Percentiles rank a stretch among this genome's conserved stretches.
Evolutionary conservation across 129 eudicot genomes (phyloP).

Genomic region (Pulicaria dysenterica): DNA sequence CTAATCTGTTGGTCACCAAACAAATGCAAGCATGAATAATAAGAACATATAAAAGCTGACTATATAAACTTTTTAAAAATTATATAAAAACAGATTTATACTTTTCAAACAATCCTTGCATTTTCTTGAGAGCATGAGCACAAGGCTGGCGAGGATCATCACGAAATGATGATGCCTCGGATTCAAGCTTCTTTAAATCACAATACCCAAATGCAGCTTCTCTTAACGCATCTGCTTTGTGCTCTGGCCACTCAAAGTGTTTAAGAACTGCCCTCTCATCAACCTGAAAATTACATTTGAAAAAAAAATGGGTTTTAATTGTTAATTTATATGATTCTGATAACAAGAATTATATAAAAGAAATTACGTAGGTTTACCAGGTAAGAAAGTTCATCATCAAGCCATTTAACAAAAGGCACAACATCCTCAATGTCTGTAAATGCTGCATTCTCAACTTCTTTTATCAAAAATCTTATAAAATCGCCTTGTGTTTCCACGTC

Average conservation of each 20-base stretch:
- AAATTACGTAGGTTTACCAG: slow-evolving; percentile 47
- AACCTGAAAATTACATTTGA: slow-evolving; percentile 49
- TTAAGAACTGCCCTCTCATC: slow-evolving; percentile 98
- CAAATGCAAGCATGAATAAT: neutral
- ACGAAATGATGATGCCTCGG: slow-evolving; percentile 69
- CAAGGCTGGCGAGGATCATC: slow-evolving; percentile 82
- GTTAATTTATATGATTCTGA: neutral
- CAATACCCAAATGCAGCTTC: slow-evolving; percentile 96
- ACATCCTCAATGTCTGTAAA: slow-evolving; percentile 92
- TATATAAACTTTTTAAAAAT: neutral
- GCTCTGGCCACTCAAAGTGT: slow-evolving; percentile 96
- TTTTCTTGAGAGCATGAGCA: slow-evolving; percentile 80
- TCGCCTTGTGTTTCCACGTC: slow-evolving; percentile 98
- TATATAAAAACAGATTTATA: slow-evolving; percentile 27
- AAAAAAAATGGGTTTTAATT: neutral
- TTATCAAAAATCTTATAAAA: slow-evolving; percentile 83
- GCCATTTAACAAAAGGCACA: slow-evolving; percentile 97
- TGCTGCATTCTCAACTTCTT: slow-evolving; percentile 89
- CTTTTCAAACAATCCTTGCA: slow-evolving; percentile 95
- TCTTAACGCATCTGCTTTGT: slow-evolving; percentile 88
- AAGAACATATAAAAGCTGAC: neutral
- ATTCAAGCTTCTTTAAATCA: slow-evolving; percentile 86
- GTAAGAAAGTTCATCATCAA: slow-evolving; percentile 92
- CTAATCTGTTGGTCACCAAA: slow-evolving; percentile 53
- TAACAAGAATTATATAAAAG: neutral